phyloP scores from a whole-genome alignment of 225 moss, liverwort and hornwort genomes.

The Pleurozium schreberi region DNA sequence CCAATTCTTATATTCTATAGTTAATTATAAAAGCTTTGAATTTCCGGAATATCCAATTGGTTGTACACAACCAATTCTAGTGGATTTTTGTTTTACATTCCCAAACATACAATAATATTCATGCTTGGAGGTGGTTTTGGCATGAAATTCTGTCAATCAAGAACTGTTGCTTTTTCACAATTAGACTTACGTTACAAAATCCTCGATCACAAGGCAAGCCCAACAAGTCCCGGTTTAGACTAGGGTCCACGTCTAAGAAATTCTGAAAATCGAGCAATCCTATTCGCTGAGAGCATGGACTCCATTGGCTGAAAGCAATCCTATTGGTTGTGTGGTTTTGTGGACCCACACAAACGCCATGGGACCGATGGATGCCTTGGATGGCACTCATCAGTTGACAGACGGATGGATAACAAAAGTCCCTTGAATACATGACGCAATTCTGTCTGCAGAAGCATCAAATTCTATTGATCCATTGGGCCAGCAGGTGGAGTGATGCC shows the following conservation, averaged over 20 bases:
- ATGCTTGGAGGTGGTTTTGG: not conserved
- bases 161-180: not conserved
- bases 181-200: not conserved
- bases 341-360: too few species aligned
- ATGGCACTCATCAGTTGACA: not conserved
- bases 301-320: too few species aligned
- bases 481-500: not conserved
- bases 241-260: too few species aligned
- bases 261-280: too few species aligned
- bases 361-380: not conserved
- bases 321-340: too few species aligned
- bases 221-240: too few species aligned
- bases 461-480: not conserved
- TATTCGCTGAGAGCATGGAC: too few species aligned
- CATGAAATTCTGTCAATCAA: not conserved
- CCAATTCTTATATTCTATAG: not conserved
- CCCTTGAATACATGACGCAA: not conserved
- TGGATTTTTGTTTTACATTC: not conserved
- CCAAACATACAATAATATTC: not conserved
- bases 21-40: too few species aligned
- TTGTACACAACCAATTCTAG: rapidly evolving
- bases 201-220: too few species aligned
- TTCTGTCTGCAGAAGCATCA: not conserved
- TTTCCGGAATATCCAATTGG: not conserved
- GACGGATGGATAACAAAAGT: not conserved